Conservation (phyloP, 371 early-diverging fungal genomes). For the Haplosporangium sp. region DNA sequence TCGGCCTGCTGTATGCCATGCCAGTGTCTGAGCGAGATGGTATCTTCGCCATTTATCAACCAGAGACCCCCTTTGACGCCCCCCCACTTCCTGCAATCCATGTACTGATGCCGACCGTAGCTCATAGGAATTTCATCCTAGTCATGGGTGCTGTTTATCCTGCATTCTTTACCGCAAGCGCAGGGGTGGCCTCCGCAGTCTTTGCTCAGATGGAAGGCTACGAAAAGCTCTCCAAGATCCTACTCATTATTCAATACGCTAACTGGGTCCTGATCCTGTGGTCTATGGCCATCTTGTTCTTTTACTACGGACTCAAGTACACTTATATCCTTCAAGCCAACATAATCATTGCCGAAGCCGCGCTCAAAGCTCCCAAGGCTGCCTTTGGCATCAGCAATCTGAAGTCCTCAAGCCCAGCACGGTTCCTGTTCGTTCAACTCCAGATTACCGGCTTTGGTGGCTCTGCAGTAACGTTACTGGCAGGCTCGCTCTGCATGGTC, state of each 20-base stretch:
- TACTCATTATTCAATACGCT: constrained; percentile 36
- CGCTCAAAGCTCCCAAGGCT: constrained; percentile 41
- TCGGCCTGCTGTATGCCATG: constrained; percentile 53
- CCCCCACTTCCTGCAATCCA: constrained; percentile 42
- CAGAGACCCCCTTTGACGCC: constrained; percentile 28
- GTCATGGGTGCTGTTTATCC: constrained; percentile 51
- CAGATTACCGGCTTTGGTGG: constrained; percentile 55
- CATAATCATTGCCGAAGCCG: constrained; percentile 52
- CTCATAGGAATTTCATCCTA: constrained; percentile 42
- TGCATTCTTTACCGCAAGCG: constrained; percentile 26
- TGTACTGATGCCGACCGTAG: constrained; percentile 46
- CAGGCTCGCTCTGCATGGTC: constrained; percentile 49
- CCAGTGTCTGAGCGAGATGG: constrained; percentile 45
- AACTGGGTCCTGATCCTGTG: constrained; percentile 53
- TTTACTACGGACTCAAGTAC: constrained; percentile 55
- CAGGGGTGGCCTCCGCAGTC: constrained; percentile 35
- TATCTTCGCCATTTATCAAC: constrained; percentile 50
- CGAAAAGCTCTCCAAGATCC: constrained; percentile 18
- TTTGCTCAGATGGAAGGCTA: constrained; percentile 33
- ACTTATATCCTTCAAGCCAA: constrained; percentile 54
- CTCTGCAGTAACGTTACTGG: constrained; percentile 32
- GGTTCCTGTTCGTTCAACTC: constrained; percentile 50
- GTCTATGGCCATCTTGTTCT: constrained; percentile 51
- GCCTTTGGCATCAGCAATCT: constrained; percentile 51
- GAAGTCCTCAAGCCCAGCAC: constrained; percentile 43